Evolutionary conservation across 2,329 filamentous ascomycete genomes (phyloP), one percentile per base, ranked within the genome.

Genomic region (Ampelomyces quisqualis): DNA sequence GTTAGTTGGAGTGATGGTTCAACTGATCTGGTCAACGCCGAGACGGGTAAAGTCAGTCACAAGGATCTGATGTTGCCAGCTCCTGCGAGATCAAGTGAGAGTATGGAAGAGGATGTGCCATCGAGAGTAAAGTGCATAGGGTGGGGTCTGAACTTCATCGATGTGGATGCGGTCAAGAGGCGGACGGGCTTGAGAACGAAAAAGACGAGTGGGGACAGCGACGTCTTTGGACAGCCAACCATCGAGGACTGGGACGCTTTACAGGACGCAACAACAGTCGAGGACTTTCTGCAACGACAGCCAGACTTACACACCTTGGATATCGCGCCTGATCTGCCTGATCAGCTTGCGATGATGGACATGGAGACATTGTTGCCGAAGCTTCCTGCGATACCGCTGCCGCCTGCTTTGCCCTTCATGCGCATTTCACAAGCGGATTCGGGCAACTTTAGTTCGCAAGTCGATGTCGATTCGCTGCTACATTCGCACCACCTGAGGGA

Each of bases 1-100:
- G 81, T 93, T 10, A 88, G 83, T 31, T 95, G 88, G 82, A 88
- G 80, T 53, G 88, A 95, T 71, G 86, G 87, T 19, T 79, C 80
- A 5, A 80, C 93, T 14, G 82, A 88, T 43, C 71, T 95, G 23
- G 79, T 91, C 64, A 86, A 86, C 45, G 72, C 89, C 15, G 89
- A 93, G 65, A 90, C 82, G 55, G 86, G 83, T 65, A 95, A 91
- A 69, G 80, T 85, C 9, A 82, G 90, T 14, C 86, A 93, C 64
- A 81, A 86, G 57, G 68, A 54, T 42, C 43, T 62, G 7, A 49
- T 40, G 41, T 37, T 57, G 27, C 55, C 53, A 7, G 36, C 38
- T 13, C 30, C 34, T 21, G 24, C 20, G 28, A 24, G 32, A 9
- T 36, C 40, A 1, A 40, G 31, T 5, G 10, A 35, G 4, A 34